Percentiles rank a stretch among this genome's conserved stretches.
Conservation (phyloP, 129 eudicot genomes). For the Arctium lappa region DNA sequence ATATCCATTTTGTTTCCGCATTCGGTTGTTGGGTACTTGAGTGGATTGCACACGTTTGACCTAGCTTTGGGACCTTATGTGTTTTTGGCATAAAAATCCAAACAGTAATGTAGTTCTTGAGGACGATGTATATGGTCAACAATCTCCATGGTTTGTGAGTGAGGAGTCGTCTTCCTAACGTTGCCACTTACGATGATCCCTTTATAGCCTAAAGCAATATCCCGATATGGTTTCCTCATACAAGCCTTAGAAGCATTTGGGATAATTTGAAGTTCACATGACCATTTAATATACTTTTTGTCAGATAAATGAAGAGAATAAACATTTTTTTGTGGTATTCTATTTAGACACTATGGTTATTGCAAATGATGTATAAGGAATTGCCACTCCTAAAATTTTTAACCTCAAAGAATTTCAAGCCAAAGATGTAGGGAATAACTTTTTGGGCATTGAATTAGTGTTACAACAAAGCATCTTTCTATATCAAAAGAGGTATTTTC, state of each 20-base stretch:
- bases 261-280: neutral
- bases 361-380: neutral
- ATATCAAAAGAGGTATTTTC: neutral
- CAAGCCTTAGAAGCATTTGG: neutral
- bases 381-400: too few relatives aligned
- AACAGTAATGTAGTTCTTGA: too few relatives aligned
- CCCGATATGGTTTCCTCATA: neutral
- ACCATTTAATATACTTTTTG: neutral
- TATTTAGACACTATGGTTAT: neutral
- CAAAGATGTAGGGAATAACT: neutral
- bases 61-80: too few relatives aligned
- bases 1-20: too few relatives aligned
- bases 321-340: neutral
- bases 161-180: neutral
- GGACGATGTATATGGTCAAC: neutral
- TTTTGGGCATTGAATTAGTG: neutral
- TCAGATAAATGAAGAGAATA: neutral
- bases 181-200: neutral
- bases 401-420: neutral
- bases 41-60: too few relatives aligned
- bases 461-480: neutral
- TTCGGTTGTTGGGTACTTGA: too few relatives aligned
- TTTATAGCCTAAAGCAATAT: neutral
- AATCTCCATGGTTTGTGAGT: neutral
- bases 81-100: too few relatives aligned